Conservation (phyloP, 768 basidiomycete genomes). For the Trichaptum fuscoviolaceum region DNA sequence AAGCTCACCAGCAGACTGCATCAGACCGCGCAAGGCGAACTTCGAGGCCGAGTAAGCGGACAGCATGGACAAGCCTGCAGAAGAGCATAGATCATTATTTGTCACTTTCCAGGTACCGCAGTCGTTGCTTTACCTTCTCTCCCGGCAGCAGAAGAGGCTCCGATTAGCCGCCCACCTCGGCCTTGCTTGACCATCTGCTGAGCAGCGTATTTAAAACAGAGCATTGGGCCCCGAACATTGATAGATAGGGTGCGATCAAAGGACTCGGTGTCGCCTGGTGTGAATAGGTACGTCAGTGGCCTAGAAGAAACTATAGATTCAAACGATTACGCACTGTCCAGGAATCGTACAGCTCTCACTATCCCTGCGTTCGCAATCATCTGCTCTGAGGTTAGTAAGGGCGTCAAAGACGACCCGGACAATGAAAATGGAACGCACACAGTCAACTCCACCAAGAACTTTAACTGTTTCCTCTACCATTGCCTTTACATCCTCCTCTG, state of each 20-base stretch:
- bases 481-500: slow-evolving; percentile 23
- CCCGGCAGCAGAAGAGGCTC: slow-evolving; percentile 9
- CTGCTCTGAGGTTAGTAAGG: slow-evolving; percentile 20
- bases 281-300: neutral
- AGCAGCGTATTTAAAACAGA: slow-evolving; percentile 11
- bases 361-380: slow-evolving; percentile 26
- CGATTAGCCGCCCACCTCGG: slow-evolving; percentile 11
- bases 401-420: neutral
- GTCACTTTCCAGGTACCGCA: neutral
- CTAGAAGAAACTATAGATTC: neutral
- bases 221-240: slow-evolving; percentile 20
- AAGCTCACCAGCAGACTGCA: too few relatives aligned
- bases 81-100: too few relatives aligned
- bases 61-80: too few relatives aligned
- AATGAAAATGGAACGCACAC: slow-evolving; percentile 18
- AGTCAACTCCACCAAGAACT: slow-evolving; percentile 24
- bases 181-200: slow-evolving; percentile 13
- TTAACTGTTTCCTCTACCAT: slow-evolving; percentile 23
- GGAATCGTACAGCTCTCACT: slow-evolving; percentile 23
- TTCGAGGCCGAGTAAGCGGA: too few relatives aligned
- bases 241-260: slow-evolving; percentile 27
- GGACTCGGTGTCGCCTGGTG: slow-evolving; percentile 16
- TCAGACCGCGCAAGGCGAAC: too few relatives aligned
- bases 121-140: slow-evolving; percentile 8
- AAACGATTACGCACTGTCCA: slow-evolving; percentile 21